phyloP scores from a whole-genome alignment of 208 protist species.

The Acanthamoeba castellanii region DNA sequence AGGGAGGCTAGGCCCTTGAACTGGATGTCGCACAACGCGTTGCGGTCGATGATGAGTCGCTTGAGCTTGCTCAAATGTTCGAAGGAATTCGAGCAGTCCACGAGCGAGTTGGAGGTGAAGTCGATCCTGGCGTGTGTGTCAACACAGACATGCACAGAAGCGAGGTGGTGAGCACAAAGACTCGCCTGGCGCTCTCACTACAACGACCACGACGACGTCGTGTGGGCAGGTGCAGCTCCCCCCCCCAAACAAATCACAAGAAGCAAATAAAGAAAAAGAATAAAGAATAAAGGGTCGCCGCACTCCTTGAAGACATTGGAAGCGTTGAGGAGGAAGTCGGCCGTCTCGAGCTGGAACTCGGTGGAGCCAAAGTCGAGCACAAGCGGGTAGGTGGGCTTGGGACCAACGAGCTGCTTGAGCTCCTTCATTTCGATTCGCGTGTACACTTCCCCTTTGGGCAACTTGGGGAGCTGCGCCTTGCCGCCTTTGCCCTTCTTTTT shows the following conservation, averaged over 20 bases:
- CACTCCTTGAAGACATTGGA: slow-evolving; percentile 45
- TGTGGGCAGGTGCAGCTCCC: too few relatives aligned
- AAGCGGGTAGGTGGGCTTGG: slow-evolving; percentile 13
- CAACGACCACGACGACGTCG: too few relatives aligned
- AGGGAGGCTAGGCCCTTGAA: slow-evolving; percentile 31
- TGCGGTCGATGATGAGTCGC: slow-evolving; percentile 46
- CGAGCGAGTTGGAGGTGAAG: slow-evolving; percentile 28
- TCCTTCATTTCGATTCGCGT: slow-evolving; percentile 12
- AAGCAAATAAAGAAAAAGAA: neutral
- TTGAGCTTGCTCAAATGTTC: slow-evolving; percentile 44
- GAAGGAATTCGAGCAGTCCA: slow-evolving; percentile 26
- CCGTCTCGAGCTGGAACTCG: slow-evolving; percentile 26
- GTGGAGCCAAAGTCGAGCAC: slow-evolving; percentile 27
- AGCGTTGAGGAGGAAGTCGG: neutral
- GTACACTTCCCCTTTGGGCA: slow-evolving; percentile 37
- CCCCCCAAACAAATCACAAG: too few relatives aligned
- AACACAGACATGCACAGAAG: too few relatives aligned
- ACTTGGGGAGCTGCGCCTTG: neutral
- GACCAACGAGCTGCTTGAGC: neutral
- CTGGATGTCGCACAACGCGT: slow-evolving; percentile 33
- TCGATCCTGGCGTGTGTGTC: slow-evolving; percentile 25
- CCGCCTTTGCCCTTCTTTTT: neutral
- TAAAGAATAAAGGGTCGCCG: neutral
- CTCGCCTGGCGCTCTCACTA: too few relatives aligned
- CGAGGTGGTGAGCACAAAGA: too few relatives aligned